These are phyloP conservation scores for Olyra latifolia DNA, from an alignment of 176 grass and related monocot genomes.

Conservation along the genomic window DNA sequence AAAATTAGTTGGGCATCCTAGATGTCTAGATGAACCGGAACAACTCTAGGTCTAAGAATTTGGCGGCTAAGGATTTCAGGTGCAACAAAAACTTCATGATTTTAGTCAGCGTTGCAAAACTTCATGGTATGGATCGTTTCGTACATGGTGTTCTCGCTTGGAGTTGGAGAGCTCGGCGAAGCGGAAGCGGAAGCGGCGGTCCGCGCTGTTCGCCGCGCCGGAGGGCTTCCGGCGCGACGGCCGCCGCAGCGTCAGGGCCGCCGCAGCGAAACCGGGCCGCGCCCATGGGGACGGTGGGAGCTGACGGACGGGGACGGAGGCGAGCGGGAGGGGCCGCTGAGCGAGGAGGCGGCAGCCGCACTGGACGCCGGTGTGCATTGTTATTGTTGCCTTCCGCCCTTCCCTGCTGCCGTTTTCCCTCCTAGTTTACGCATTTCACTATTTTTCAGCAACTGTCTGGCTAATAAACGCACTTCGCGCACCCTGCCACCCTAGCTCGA, in stretches of 20 bases:
- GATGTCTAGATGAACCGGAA: background rate
- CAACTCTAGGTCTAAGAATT: background rate
- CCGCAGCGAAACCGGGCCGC: constrained; percentile 12
- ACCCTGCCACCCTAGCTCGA: background rate
- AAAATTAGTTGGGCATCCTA: background rate
- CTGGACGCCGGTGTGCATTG: constrained; percentile 25
- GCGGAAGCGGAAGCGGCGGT: constrained; percentile 42
- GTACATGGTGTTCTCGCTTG: constrained; percentile 46
- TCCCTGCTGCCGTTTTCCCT: background rate
- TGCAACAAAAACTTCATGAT: background rate
- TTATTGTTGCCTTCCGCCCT: background rate
- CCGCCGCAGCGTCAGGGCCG: constrained; percentile 40
- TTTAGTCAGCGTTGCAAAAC: no score
- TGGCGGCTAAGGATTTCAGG: background rate
- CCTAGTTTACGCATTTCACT: background rate
- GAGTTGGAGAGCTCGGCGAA: constrained; percentile 54
- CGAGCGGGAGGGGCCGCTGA: background rate
- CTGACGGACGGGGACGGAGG: background rate
- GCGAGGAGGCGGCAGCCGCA: constrained; percentile 1
- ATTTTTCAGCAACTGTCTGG: no score
- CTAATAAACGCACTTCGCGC: no score
- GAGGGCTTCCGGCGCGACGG: constrained; percentile 42
- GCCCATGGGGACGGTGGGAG: background rate
- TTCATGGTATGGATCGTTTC: background rate
- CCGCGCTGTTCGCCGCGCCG: constrained; percentile 39